Percentiles rank a stretch among this genome's conserved stretches.
phyloP scores from a whole-genome alignment of 2,329 filamentous ascomycete genomes.

The Claviceps sp. region DNA sequence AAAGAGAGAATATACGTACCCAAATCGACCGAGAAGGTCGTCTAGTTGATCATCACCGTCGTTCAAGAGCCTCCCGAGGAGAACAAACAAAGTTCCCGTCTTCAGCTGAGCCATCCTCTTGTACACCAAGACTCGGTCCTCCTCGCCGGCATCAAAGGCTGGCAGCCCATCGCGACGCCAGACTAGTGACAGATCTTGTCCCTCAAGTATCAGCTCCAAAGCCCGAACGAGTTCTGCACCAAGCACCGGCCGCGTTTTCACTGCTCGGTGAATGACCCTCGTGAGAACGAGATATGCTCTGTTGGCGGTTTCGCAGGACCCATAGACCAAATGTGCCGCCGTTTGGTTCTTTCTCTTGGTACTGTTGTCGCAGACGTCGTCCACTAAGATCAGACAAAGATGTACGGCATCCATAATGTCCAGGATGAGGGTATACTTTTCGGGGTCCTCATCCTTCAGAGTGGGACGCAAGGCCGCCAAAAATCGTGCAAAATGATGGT shows the following conservation, averaged over 20 bases:
- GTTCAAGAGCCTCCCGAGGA: slow-evolving; percentile 6
- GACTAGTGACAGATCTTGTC: slow-evolving; percentile 8
- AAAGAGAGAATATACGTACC: slow-evolving; percentile 1
- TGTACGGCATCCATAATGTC: slow-evolving; percentile 10
- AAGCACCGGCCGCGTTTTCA: slow-evolving; percentile 6
- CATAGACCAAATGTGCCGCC: slow-evolving; percentile 8
- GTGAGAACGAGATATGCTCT: slow-evolving; percentile 9
- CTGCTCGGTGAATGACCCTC: slow-evolving; percentile 6
- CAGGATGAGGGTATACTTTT: slow-evolving; percentile 5
- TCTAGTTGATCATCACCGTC: slow-evolving; percentile 6
- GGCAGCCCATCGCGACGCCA: slow-evolving; percentile 8
- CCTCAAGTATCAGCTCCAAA: slow-evolving; percentile 7
- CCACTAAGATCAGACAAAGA: slow-evolving; percentile 8
- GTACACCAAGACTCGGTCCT: slow-evolving; percentile 3
- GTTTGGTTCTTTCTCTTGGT: slow-evolving; percentile 8
- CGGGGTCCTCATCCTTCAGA: slow-evolving; percentile 2
- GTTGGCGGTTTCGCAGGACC: slow-evolving; percentile 8
- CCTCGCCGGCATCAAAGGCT: slow-evolving; percentile 4
- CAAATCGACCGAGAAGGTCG: slow-evolving; percentile 7
- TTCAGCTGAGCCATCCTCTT: slow-evolving; percentile 8
- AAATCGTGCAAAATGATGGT: slow-evolving; percentile 7
- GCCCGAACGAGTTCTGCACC: slow-evolving; percentile 6
- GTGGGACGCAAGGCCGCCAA: slow-evolving; percentile 4
- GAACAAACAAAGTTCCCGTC: slow-evolving; percentile 8
- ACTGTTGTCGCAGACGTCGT: slow-evolving; percentile 9